Evolutionary conservation across 305 asterid species (phyloP).

Genomic region (Solanum hybrid): DNA sequence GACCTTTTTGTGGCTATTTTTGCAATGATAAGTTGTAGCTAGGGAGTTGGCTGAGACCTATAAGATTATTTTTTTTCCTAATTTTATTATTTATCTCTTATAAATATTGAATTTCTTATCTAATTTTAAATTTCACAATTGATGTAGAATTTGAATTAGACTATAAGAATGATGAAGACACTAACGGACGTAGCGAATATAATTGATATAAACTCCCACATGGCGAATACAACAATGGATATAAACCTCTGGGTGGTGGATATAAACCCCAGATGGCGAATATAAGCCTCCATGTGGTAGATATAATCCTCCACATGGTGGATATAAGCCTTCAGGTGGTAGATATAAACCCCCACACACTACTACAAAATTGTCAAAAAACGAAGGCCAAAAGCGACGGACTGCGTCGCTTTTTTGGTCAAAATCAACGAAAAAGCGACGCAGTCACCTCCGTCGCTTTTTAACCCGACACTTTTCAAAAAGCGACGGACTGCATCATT

Average conservation of each 20-base stretch:
- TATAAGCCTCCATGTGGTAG: background rate
- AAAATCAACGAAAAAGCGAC: too few species aligned
- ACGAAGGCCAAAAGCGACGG: too few species aligned
- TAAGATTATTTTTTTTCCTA: background rate
- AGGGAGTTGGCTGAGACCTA: background rate
- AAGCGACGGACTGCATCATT: too few species aligned
- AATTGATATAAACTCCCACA: background rate
- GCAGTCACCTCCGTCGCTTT: too few species aligned
- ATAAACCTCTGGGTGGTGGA: background rate
- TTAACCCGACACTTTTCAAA: too few species aligned
- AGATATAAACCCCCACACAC: too few species aligned
- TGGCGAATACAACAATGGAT: background rate
- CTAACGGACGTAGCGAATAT: background rate
- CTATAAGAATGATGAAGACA: conserved; percentile 6
- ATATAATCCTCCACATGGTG: background rate
- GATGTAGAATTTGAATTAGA: conserved; percentile 6
- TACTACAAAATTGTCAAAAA: too few species aligned
- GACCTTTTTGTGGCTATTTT: background rate
- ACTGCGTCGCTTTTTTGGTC: too few species aligned
- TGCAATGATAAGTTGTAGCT: background rate
- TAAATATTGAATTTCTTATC: background rate
- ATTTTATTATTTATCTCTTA: background rate
- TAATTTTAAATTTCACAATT: background rate
- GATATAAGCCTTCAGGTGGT: background rate
- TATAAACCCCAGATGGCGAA: background rate